These are phyloP conservation scores for Avicennia marina DNA, from an alignment of 257 asterid genomes.

Conservation along the genomic window DNA sequence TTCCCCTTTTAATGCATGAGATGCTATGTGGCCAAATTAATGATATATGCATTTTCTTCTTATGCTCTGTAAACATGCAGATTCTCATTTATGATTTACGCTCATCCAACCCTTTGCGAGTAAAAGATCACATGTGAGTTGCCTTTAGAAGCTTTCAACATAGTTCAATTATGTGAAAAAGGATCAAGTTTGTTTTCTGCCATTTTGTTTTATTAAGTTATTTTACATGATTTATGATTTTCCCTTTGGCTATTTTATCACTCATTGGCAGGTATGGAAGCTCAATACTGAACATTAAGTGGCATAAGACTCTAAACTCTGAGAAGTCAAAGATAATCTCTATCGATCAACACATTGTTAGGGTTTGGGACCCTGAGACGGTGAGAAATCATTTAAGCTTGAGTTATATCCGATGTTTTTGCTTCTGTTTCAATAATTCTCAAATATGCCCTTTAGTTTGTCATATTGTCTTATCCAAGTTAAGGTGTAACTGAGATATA, in stretches of 20 bases:
- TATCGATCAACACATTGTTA: slow-evolving; percentile 77
- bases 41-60: too few species aligned
- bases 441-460: too few species aligned
- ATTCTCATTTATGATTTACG: slow-evolving; percentile 83
- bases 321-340: slow-evolving; percentile 65
- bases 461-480: too few species aligned
- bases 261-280: slow-evolving; percentile 73
- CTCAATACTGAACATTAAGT: slow-evolving; percentile 79
- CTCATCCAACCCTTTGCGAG: slow-evolving; percentile 61
- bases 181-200: neutral
- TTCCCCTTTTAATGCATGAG: too few species aligned
- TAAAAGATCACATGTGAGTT: slow-evolving; percentile 93
- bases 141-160: slow-evolving; percentile 9
- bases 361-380: slow-evolving; percentile 90
- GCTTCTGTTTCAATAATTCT: too few species aligned
- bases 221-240: neutral
- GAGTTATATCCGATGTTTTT: too few species aligned
- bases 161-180: slow-evolving; percentile 1
- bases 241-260: slow-evolving; percentile 2
- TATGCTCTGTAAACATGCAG: slow-evolving; percentile 34
- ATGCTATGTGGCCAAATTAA: neutral
- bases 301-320: slow-evolving; percentile 84
- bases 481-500: too few species aligned
- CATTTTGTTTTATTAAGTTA: neutral
- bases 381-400: too few species aligned